These are phyloP conservation scores for Scleroderma citrinum DNA, from an alignment of 768 basidiomycete genomes.

Conservation along the genomic window DNA sequence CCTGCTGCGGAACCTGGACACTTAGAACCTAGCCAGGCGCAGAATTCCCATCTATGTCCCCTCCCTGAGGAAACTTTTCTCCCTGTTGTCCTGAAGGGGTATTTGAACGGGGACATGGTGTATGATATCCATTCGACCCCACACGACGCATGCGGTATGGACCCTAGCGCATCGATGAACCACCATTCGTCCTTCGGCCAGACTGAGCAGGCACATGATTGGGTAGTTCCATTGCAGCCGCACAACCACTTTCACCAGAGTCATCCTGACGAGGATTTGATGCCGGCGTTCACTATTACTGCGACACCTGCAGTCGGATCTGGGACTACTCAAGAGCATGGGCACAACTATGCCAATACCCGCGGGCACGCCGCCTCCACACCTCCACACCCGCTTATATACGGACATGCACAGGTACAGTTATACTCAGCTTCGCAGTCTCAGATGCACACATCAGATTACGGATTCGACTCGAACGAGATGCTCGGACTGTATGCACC, in stretches of 20 bases:
- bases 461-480: conserved; percentile 13
- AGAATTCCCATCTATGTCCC: conserved; percentile 6
- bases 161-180: conserved; percentile 6
- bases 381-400: not conserved
- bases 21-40: conserved; percentile 7
- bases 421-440: not conserved
- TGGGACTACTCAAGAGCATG: not conserved
- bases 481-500: conserved; percentile 13
- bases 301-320: not conserved
- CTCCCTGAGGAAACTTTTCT: conserved; percentile 20
- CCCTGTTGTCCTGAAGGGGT: conserved; percentile 16
- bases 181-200: conserved; percentile 4
- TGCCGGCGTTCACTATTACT: not conserved
- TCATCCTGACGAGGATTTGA: not conserved
- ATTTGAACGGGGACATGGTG: conserved; percentile 13
- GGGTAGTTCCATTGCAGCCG: not conserved
- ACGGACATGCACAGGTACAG: conserved; percentile 14
- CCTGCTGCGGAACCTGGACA: conserved; percentile 8
- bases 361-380: not conserved
- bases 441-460: conserved; percentile 12
- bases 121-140: conserved; percentile 9
- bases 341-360: not conserved
- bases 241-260: no score
- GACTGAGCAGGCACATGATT: not conserved
- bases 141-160: conserved; percentile 13